These are phyloP conservation scores for Furculomyces boomerangus DNA, from an alignment of 371 early-diverging fungal genomes.

Conservation along the genomic window DNA sequence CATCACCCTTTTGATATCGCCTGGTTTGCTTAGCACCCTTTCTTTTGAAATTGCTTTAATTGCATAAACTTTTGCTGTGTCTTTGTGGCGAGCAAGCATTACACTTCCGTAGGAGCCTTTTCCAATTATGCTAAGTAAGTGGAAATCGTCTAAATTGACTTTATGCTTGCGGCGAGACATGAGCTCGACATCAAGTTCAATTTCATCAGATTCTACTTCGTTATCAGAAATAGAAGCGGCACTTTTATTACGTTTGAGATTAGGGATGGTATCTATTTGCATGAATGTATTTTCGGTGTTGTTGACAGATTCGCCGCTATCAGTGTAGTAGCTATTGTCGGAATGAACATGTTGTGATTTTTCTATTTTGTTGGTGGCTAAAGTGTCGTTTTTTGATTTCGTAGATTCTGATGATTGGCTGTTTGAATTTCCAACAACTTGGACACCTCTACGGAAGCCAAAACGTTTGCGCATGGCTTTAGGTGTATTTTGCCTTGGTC, in stretches of 20 bases:
- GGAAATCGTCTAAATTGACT: conserved; percentile 26
- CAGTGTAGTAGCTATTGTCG: not conserved
- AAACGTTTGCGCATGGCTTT: conserved; percentile 21
- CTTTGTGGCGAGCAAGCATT: conserved; percentile 84
- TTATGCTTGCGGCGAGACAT: conserved; percentile 5
- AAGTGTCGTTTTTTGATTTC: not conserved
- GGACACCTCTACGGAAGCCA: conserved; percentile 18
- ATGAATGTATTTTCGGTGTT: too few relatives aligned
- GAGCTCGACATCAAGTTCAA: not conserved
- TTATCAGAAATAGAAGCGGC: not conserved
- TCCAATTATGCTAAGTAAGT: conserved; percentile 59
- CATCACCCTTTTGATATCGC: conserved; percentile 24
- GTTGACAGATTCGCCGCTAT: not conserved
- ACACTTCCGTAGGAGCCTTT: conserved; percentile 95
- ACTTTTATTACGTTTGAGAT: not conserved
- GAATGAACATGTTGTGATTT: not conserved
- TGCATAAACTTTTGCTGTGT: conserved; percentile 64
- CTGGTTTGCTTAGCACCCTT: conserved; percentile 25
- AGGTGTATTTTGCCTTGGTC: conserved; percentile 10
- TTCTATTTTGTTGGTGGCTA: not conserved
- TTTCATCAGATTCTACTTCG: not conserved
- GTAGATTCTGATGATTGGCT: not conserved
- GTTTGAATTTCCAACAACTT: not conserved
- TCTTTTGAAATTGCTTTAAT: conserved; percentile 90
- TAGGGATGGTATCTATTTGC: not conserved